phyloP scores from a whole-genome alignment of 139 green algal genomes.

The Coelastrella sp. region DNA sequence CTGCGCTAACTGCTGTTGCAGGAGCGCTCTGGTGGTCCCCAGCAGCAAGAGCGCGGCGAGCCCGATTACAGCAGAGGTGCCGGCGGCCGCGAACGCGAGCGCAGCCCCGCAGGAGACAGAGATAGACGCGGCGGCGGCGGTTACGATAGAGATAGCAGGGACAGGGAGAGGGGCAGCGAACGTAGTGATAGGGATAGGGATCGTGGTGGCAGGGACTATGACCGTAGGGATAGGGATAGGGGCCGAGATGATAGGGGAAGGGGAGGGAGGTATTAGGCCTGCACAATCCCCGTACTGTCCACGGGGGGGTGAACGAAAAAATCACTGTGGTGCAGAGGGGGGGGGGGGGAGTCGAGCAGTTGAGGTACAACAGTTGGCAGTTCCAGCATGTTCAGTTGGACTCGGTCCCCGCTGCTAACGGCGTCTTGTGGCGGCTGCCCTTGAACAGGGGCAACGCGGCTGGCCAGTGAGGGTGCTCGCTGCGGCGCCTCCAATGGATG shows the following conservation, averaged over 20 bases:
- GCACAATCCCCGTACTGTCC: too few species aligned
- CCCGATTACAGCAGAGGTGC: conserved; percentile 14
- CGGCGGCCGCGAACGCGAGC: conserved; percentile 33
- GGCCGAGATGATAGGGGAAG: neutral
- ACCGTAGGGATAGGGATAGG: conserved; percentile 31
- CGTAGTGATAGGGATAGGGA: neutral
- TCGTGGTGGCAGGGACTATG: conserved; percentile 22
- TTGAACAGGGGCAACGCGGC: too few species aligned
- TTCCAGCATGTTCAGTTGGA: too few species aligned
- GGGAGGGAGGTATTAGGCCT: conserved; percentile 74
- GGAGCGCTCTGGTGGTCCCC: neutral
- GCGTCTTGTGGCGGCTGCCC: too few species aligned
- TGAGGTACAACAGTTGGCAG: too few species aligned
- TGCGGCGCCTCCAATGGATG: too few species aligned
- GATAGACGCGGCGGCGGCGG: conserved; percentile 31
- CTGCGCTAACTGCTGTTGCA: neutral
- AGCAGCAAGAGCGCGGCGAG: neutral
- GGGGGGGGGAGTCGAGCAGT: too few species aligned
- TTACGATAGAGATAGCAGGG: conserved; percentile 13
- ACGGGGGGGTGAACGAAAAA: too few species aligned
- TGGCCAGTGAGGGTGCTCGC: too few species aligned
- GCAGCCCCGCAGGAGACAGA: conserved; percentile 45
- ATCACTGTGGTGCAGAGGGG: too few species aligned
- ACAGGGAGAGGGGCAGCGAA: conserved; percentile 36
- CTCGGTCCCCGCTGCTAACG: too few species aligned